Evolutionary conservation across 2,329 filamentous ascomycete species (phyloP).

Genomic region (Seiridium unicorne): DNA sequence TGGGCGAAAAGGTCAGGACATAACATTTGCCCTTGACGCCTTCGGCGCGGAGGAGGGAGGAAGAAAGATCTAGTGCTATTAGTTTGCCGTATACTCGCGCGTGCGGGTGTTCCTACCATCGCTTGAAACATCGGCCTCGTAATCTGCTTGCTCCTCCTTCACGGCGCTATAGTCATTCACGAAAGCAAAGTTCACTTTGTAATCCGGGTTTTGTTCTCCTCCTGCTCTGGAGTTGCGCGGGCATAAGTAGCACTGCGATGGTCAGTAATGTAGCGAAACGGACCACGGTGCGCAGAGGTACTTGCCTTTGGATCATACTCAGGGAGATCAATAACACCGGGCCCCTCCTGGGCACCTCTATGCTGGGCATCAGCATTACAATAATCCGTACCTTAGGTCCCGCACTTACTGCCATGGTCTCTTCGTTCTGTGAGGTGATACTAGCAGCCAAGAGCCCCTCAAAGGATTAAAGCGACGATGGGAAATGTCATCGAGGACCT

Average conservation of each 20-base stretch:
- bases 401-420: constrained; percentile 89
- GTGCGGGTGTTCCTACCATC: constrained; percentile 26
- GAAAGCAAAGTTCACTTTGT: constrained; percentile 86
- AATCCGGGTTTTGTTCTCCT: constrained; percentile 83
- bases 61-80: constrained; percentile 60
- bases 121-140: constrained; percentile 44
- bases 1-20: constrained; percentile 89
- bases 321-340: constrained; percentile 67
- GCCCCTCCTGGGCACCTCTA: constrained; percentile 76
- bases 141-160: constrained; percentile 86
- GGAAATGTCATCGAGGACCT: constrained; percentile 90
- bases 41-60: constrained; percentile 76
- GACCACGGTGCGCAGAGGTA: neutral
- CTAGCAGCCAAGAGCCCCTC: constrained; percentile 85
- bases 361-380: constrained; percentile 2
- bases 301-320: constrained; percentile 73
- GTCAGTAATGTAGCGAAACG: neutral
- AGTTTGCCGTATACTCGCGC: neutral
- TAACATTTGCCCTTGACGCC: constrained; percentile 94
- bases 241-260: constrained; percentile 83
- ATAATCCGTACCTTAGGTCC: neutral
- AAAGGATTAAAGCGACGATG: constrained; percentile 93
- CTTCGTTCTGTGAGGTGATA: constrained; percentile 95
- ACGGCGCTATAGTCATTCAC: constrained; percentile 98
- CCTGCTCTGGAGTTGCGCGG: constrained; percentile 86